These are phyloP conservation scores for Fusarium algeriense DNA, from an alignment of 2,329 filamentous ascomycete species.

Conservation along the genomic window DNA sequence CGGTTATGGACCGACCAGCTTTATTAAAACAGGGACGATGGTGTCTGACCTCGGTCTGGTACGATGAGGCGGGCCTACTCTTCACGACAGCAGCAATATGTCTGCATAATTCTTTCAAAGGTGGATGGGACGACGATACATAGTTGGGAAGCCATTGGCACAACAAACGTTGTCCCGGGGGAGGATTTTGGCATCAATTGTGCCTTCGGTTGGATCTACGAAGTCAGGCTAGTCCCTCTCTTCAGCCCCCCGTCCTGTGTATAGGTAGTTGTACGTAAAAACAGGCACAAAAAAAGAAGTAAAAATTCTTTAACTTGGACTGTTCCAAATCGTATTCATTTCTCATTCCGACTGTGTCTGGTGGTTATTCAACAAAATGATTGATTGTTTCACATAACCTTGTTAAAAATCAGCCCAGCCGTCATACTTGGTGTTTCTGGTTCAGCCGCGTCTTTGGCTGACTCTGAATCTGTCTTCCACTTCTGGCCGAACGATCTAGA, in stretches of 20 bases:
- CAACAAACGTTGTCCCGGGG: conserved; percentile 36
- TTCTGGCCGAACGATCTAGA: conserved; percentile 31
- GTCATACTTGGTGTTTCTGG: conserved; percentile 2
- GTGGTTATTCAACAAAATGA: background rate
- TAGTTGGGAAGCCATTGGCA: conserved; percentile 24
- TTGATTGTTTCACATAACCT: conserved; percentile 1
- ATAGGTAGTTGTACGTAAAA: conserved; percentile 54
- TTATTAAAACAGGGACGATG: conserved; percentile 41
- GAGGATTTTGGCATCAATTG: conserved; percentile 40
- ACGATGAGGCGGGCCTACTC: conserved; percentile 48
- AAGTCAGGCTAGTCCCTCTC: conserved; percentile 41
- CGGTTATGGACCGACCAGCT: conserved; percentile 30
- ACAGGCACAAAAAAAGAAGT: conserved; percentile 55
- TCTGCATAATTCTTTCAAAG: conserved; percentile 50
- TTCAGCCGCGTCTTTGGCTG: conserved; percentile 4
- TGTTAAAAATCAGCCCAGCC: background rate
- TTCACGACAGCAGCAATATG: conserved; percentile 44
- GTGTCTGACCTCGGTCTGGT: conserved; percentile 47
- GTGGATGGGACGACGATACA: conserved; percentile 35
- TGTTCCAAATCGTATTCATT: conserved; percentile 31
- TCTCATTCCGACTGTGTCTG: conserved; percentile 10
- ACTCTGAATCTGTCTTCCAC: conserved; percentile 1
- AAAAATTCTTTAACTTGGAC: conserved; percentile 48
- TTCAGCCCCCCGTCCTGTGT: conserved; percentile 49
- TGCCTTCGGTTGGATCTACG: conserved; percentile 41